phyloP scores from a whole-genome alignment of 495 filamentous ascomycete genomes.

The Penicillium simplicissimum region DNA sequence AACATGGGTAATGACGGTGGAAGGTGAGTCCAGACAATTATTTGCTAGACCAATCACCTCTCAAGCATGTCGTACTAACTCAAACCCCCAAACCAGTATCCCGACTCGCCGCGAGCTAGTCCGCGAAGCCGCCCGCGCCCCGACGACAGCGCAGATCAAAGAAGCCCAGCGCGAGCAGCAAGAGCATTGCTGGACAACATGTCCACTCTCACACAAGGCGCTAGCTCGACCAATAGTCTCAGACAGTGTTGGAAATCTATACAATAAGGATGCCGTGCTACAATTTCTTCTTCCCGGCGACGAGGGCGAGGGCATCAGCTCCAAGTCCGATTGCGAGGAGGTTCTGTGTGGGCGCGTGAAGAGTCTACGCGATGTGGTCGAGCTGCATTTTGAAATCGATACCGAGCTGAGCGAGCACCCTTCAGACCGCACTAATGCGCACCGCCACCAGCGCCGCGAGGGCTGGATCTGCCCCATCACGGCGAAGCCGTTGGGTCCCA shows the following conservation, averaged over 20 bases:
- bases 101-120: constrained; percentile 95
- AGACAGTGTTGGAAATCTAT: constrained; percentile 81
- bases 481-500: constrained; percentile 80
- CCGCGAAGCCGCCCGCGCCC: constrained; percentile 77
- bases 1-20: constrained; percentile 97
- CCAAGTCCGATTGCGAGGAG: constrained; percentile 62
- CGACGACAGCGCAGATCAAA: constrained; percentile 87
- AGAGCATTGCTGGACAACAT: constrained; percentile 80
- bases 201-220: constrained; percentile 77
- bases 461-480: constrained; percentile 84
- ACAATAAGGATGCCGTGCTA: constrained; percentile 91
- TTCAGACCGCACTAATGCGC: constrained; percentile 27
- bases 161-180: constrained; percentile 80
- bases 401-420: constrained; percentile 36
- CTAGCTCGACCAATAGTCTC: constrained; percentile 77
- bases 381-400: constrained; percentile 75
- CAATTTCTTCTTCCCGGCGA: constrained; percentile 72
- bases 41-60: neutral
- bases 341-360: constrained; percentile 72
- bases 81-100: constrained; percentile 54
- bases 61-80: neutral
- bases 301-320: constrained; percentile 52
- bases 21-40: constrained; percentile 47
- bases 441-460: constrained; percentile 48
- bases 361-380: constrained; percentile 82